Evolutionary conservation across 371 early-diverging fungal genomes (phyloP).

Genomic region (Rhizopus microsporus): DNA sequence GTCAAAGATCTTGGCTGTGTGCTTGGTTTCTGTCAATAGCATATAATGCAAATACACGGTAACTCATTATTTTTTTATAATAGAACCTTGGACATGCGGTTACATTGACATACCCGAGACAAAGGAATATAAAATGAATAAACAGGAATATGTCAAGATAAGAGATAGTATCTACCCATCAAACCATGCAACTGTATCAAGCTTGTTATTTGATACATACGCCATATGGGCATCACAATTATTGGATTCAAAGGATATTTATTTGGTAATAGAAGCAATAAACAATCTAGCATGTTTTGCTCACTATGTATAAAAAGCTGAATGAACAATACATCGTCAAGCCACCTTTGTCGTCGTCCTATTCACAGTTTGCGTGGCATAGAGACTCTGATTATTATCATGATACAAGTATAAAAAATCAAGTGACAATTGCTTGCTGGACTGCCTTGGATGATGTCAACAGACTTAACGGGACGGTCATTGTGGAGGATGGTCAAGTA

Average conservation of each 20-base stretch:
- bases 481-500: slow-evolving; percentile 8
- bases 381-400: slow-evolving; percentile 45
- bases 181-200: slow-evolving; percentile 13
- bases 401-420: slow-evolving; percentile 19
- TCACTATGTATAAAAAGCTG: slow-evolving; percentile 24
- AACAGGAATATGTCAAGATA: slow-evolving; percentile 22
- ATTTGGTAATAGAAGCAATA: slow-evolving; percentile 19
- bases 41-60: background rate
- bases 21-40: slow-evolving; percentile 30
- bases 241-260: slow-evolving; percentile 16
- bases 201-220: slow-evolving; percentile 35
- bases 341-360: slow-evolving; percentile 39
- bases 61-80: background rate
- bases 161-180: slow-evolving; percentile 30
- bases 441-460: slow-evolving; percentile 49
- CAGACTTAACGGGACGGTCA: slow-evolving; percentile 7
- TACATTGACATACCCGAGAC: slow-evolving; percentile 36
- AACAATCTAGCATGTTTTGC: background rate
- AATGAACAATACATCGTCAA: slow-evolving; percentile 69
- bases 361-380: slow-evolving; percentile 60
- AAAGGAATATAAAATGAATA: slow-evolving; percentile 24
- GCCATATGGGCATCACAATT: slow-evolving; percentile 39
- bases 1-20: slow-evolving; percentile 53
- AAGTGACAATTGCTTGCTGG: slow-evolving; percentile 56
- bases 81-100: slow-evolving; percentile 56